Evolutionary conservation across 345 rosid genomes (phyloP).

Genomic region (Eucalyptus brandiana): DNA sequence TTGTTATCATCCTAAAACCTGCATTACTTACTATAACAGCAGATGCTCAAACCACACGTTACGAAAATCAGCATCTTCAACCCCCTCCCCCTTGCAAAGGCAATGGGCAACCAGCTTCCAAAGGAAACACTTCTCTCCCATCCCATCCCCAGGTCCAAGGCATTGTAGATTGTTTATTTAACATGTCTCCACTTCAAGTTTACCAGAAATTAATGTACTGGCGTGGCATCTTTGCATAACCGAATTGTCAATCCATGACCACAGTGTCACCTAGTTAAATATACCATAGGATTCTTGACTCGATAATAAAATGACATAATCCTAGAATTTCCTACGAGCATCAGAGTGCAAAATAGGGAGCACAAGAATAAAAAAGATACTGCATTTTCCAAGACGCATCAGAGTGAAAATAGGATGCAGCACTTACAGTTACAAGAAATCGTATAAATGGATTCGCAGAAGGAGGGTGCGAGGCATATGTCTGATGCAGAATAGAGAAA

Average conservation of each 20-base stretch:
- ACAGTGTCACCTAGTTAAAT: not conserved
- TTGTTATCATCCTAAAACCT: not conserved
- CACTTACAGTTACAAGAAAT: conserved; percentile 44
- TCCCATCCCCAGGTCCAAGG: not conserved
- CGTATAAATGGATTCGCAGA: conserved; percentile 54
- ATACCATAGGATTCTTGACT: not conserved
- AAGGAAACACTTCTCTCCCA: not conserved
- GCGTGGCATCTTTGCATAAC: not conserved
- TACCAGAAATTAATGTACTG: not conserved
- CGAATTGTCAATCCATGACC: not conserved
- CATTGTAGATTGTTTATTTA: not conserved
- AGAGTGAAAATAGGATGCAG: not conserved
- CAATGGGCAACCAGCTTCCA: not conserved
- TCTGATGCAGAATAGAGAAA: conserved; percentile 47
- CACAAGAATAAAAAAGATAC: not conserved
- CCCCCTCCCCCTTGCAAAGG: not conserved
- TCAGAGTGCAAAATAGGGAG: not conserved
- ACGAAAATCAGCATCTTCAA: not conserved
- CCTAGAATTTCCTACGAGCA: not conserved
- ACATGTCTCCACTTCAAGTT: not conserved
- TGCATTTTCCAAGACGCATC: not conserved
- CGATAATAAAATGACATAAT: not conserved
- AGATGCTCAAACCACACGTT: not conserved
- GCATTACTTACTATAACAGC: not conserved
- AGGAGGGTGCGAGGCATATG: conserved; percentile 44